Conservation (phyloP, 2,329 filamentous ascomycete genomes). For the Aureobasidium namibiae region DNA sequence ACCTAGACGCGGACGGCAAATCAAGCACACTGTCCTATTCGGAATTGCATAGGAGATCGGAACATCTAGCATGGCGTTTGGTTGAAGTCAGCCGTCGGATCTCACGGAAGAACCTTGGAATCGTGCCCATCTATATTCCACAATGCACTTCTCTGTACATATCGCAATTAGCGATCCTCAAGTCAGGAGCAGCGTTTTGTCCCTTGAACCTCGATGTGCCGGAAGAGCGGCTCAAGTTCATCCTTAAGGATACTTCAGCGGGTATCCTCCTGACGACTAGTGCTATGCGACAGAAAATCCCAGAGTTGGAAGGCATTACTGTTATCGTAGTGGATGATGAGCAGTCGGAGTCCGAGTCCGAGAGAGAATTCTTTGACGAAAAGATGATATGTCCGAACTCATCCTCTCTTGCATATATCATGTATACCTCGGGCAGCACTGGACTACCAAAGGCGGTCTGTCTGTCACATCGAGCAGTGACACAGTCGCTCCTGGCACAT, state of each 20-base stretch:
- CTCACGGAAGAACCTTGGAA: slow-evolving; percentile 24
- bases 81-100: slow-evolving; percentile 22
- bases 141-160: slow-evolving; percentile 74
- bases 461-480: slow-evolving; percentile 69
- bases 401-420: slow-evolving; percentile 63
- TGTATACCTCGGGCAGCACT: slow-evolving; percentile 90
- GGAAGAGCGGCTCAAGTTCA: slow-evolving; percentile 67
- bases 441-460: slow-evolving; percentile 82
- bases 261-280: slow-evolving; percentile 57
- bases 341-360: neutral
- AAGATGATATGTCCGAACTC: neutral
- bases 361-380: neutral
- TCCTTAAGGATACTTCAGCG: slow-evolving; percentile 68
- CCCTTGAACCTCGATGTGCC: slow-evolving; percentile 74
- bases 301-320: slow-evolving; percentile 26
- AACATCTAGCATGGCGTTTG: slow-evolving; percentile 48
- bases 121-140: slow-evolving; percentile 69
- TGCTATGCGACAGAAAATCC: slow-evolving; percentile 35
- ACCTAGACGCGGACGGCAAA: slow-evolving; percentile 42
- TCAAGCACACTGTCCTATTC: slow-evolving; percentile 50
- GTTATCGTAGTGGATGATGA: slow-evolving; percentile 36
- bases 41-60: slow-evolving; percentile 52
- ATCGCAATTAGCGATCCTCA: slow-evolving; percentile 66
- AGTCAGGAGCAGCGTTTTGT: slow-evolving; percentile 78
- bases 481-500: slow-evolving; percentile 77